Conservation (phyloP, 805 yeast species). For the Saccharomycopsis lassenensis region DNA sequence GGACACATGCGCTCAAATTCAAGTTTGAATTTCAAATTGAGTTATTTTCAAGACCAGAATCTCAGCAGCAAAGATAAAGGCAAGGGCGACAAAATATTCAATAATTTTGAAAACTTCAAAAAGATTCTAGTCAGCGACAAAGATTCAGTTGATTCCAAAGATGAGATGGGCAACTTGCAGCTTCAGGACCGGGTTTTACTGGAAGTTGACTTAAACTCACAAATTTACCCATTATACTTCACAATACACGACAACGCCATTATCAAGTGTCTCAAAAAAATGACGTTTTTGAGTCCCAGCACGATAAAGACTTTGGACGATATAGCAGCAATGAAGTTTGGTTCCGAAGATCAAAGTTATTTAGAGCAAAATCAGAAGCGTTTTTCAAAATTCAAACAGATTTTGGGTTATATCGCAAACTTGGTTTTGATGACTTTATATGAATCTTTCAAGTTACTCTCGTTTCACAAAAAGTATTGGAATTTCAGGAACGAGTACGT, state of each 20-base stretch:
- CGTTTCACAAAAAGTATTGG: slow-evolving; percentile 17
- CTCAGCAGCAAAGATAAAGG: slow-evolving; percentile 5
- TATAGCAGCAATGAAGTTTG: neutral
- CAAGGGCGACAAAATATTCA: slow-evolving; percentile 9
- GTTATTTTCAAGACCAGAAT: slow-evolving; percentile 2
- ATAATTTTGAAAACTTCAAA: slow-evolving; percentile 10
- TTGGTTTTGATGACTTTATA: slow-evolving; percentile 10
- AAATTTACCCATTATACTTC: slow-evolving; percentile 8
- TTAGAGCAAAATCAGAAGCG: slow-evolving; percentile 4
- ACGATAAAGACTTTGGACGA: slow-evolving; percentile 5
- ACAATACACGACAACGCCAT: slow-evolving; percentile 7
- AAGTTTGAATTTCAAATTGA: slow-evolving; percentile 12
- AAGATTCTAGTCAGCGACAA: slow-evolving; percentile 8
- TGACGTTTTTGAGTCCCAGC: slow-evolving; percentile 9
- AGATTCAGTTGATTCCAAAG: neutral
- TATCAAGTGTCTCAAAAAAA: slow-evolving; percentile 4
- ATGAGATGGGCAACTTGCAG: neutral
- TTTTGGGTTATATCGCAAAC: slow-evolving; percentile 8
- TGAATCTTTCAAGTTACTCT: slow-evolving; percentile 14
- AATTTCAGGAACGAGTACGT: slow-evolving; percentile 14
- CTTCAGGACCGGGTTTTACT: slow-evolving; percentile 1
- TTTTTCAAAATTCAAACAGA: slow-evolving; percentile 4
- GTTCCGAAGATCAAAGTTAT: neutral
- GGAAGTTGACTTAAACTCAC: neutral
- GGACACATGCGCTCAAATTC: slow-evolving; percentile 14